Evolutionary conservation across 192 early-diverging fungal species (phyloP).

Genomic region (Endogone sp.): DNA sequence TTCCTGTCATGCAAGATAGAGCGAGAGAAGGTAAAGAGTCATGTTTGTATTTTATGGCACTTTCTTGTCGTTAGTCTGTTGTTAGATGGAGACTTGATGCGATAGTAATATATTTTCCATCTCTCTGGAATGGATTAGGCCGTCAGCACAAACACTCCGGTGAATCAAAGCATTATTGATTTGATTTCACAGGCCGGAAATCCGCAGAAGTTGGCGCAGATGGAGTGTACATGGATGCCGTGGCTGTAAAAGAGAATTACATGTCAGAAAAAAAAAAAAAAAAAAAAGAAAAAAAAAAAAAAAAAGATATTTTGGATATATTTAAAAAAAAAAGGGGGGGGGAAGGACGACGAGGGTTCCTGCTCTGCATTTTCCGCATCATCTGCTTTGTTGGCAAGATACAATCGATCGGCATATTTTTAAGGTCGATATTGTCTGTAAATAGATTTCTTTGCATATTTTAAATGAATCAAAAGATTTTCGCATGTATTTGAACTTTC

Average conservation of each 20-base stretch:
- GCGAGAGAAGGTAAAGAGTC: constrained; percentile 63
- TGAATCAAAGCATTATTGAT: constrained; percentile 86
- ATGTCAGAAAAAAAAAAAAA: too few species aligned
- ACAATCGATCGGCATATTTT: too few species aligned
- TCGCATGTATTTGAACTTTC: too few species aligned
- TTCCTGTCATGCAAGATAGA: constrained; percentile 71
- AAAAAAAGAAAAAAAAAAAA: too few species aligned
- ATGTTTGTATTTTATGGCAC: constrained; percentile 1
- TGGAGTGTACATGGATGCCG: constrained; percentile 93
- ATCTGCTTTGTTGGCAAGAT: too few species aligned
- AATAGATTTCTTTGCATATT: too few species aligned
- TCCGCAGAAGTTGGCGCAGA: constrained; percentile 88
- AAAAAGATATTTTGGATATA: neutral
- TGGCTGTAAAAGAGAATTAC: constrained; percentile 66
- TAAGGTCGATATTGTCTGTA: too few species aligned
- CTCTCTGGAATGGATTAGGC: constrained; percentile 29
- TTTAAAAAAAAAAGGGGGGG: too few species aligned
- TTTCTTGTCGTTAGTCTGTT: neutral
- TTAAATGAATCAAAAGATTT: too few species aligned
- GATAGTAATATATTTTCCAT: constrained; percentile 1
- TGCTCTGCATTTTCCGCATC: neutral
- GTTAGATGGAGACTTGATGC: neutral
- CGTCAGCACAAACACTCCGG: constrained; percentile 47
- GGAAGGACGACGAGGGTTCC: neutral
- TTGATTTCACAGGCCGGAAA: constrained; percentile 88